These are phyloP conservation scores for Glycine soja DNA, from an alignment of 306 rosid genomes.

Conservation along the genomic window DNA sequence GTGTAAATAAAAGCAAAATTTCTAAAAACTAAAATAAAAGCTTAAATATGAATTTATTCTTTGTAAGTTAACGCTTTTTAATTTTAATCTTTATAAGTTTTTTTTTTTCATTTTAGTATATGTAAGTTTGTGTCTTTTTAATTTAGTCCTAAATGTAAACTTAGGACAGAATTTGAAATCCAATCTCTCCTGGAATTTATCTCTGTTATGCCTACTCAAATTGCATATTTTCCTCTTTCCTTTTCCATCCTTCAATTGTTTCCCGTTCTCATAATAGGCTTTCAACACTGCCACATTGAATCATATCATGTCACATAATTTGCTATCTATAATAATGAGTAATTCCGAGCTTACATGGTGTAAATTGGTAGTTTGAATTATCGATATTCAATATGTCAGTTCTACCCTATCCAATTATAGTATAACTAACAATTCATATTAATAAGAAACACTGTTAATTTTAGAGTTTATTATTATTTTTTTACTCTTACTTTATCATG, in stretches of 20 bases:
- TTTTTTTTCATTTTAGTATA: too few species aligned
- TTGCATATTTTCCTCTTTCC: conserved; percentile 44
- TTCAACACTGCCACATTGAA: conserved; percentile 50
- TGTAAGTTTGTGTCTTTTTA: too few species aligned
- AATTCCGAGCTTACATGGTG: not conserved
- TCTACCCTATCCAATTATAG: not conserved
- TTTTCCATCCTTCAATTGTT: conserved; percentile 40
- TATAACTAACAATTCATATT: not conserved
- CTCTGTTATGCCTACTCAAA: conserved; percentile 34
- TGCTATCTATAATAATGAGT: not conserved
- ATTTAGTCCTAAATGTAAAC: too few species aligned
- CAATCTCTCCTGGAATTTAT: conserved; percentile 49
- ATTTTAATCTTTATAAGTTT: too few species aligned
- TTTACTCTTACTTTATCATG: too few species aligned
- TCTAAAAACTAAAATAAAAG: too few species aligned
- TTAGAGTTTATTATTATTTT: conserved; percentile 5
- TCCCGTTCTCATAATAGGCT: conserved; percentile 44
- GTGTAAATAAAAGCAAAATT: too few species aligned
- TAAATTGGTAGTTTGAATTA: not conserved
- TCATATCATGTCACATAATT: not conserved
- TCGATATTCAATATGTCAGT: not conserved
- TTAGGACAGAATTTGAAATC: conserved; percentile 44
- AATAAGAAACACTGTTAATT: not conserved
- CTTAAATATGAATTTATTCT: too few species aligned
- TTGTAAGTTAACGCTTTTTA: too few species aligned